Percentiles rank a stretch among this genome's conserved stretches.
phyloP scores from a whole-genome alignment of 2,329 filamentous ascomycete genomes.

The Neofusicoccum laricinum region DNA sequence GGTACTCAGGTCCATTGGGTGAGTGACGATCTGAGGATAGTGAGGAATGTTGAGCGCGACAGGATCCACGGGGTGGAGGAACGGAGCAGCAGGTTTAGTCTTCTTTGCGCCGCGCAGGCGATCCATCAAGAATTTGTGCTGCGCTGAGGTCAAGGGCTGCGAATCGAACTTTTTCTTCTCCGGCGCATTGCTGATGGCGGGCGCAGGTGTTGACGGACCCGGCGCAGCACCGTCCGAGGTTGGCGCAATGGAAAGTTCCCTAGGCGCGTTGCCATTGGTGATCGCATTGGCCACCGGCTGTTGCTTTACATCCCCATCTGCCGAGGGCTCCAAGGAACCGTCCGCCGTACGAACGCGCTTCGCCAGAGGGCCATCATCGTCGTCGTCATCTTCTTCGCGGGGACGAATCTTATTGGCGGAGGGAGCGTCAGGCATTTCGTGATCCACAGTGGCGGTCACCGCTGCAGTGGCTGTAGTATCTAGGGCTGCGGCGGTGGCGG shows the following conservation, averaged over 20 bases:
- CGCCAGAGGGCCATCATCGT: slow-evolving; percentile 62
- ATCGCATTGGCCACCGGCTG: slow-evolving; percentile 35
- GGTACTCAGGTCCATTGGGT: slow-evolving; percentile 79
- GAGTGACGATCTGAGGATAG: slow-evolving; percentile 68
- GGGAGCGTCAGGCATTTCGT: slow-evolving; percentile 39
- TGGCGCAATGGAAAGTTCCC: not conserved
- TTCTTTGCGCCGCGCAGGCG: slow-evolving; percentile 77
- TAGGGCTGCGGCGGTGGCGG: not conserved
- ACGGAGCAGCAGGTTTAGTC: slow-evolving; percentile 74
- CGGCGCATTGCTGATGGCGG: slow-evolving; percentile 14
- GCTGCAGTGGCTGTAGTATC: slow-evolving; percentile 1
- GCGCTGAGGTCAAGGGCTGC: slow-evolving; percentile 55
- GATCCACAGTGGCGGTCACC: slow-evolving; percentile 21
- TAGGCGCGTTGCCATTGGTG: not conserved
- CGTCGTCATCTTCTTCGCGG: slow-evolving; percentile 64
- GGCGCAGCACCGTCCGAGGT: not conserved
- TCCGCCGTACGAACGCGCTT: slow-evolving; percentile 76
- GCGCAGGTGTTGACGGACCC: not conserved
- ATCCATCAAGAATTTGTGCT: slow-evolving; percentile 62
- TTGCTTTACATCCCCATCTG: slow-evolving; percentile 41
- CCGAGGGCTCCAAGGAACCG: slow-evolving; percentile 22
- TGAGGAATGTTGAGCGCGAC: slow-evolving; percentile 73
- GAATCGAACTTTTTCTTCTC: slow-evolving; percentile 32
- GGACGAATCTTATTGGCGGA: slow-evolving; percentile 57
- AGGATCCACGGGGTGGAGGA: slow-evolving; percentile 73